Base-by-base conservation (phyloP, 1,284 basidiomycete species). In the Tilletia setariae region DNA sequence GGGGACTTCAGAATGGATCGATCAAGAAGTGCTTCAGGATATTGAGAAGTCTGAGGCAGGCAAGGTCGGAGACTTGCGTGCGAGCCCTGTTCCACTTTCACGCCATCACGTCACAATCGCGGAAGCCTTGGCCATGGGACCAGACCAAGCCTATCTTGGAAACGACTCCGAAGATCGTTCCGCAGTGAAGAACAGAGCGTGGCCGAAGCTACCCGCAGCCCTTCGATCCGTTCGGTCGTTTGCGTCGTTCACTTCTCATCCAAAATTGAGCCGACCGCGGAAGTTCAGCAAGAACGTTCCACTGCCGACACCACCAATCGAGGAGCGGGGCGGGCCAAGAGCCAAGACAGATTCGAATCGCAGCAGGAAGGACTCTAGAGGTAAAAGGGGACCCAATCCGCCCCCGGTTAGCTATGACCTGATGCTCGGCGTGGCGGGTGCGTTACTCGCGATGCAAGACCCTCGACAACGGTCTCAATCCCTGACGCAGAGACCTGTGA, bases 221-320 rank as follows among this genome's bases (percentile, higher is more conserved):
- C 3, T 53, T 53, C 51, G 51, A 11, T 53, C 51, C n/a, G 51
- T 53, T 21, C 16, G 21, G 7, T 53, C 51, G 23, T 25, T 53
- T n/a, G 51, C 51, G n/a, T 53, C 51, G 51, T 25, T 53, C 51
- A 25, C 51, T 40, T 40, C 35, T 4, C 35, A 40, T 40, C 35
- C 35, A 40, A 40, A 40, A 40, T 11, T 40, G 35, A 11, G 6
- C 11, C 35, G 35, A 11, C 11, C 51, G 21, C 51, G 51, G 7
- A 53, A 53, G 51, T 28, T 28, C 51, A 53, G 51, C 51, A 53
- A 25, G 4, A 53, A 53, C 21, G 51, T 53, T 6, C 51, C 51
- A 7, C 51, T 53, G 4, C 51, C 51, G 3, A 53, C 51, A 53
- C 51, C 51, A 23, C 51, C 51, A 13, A 11, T 25, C 51, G 35